phyloP scores from a whole-genome alignment of 2,329 filamentous ascomycete genomes.

The Diplodia scrobiculata region DNA sequence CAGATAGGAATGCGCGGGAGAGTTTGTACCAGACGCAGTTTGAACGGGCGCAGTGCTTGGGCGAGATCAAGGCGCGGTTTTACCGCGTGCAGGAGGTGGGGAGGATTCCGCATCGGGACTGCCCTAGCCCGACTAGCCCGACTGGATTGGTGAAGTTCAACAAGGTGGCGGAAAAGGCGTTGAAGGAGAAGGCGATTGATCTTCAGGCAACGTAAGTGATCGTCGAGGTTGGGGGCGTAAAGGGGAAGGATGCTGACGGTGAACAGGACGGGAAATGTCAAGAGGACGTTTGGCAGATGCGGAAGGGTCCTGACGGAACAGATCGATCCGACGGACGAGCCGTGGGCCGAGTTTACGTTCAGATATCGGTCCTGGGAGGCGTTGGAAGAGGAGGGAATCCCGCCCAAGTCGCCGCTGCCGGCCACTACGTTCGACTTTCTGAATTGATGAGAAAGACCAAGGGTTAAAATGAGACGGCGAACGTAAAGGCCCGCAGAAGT shows the following conservation, averaged over 20 bases:
- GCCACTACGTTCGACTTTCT: constrained; percentile 18
- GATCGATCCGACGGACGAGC: constrained; percentile 20
- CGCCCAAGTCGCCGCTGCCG: constrained; percentile 1
- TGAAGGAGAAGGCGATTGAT: constrained; percentile 5
- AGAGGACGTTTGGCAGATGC: constrained; percentile 18
- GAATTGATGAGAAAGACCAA: neutral
- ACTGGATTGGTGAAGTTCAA: constrained; percentile 18
- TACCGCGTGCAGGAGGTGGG: constrained; percentile 18
- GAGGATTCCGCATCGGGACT: constrained; percentile 8
- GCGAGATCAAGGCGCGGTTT: constrained; percentile 15
- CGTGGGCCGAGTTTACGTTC: constrained; percentile 23
- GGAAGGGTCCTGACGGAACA: constrained; percentile 18
- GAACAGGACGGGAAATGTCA: constrained; percentile 12
- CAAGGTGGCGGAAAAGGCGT: constrained; percentile 9
- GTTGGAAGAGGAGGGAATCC: constrained; percentile 4
- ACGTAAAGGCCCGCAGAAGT: neutral
- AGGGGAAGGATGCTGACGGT: neutral
- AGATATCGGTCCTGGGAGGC: constrained; percentile 13
- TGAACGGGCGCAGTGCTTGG: constrained; percentile 9
- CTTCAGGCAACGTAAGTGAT: constrained; percentile 7
- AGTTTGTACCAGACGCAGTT: constrained; percentile 9
- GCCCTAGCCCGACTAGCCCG: constrained; percentile 11
- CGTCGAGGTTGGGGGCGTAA: neutral
- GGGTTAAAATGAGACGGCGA: neutral
- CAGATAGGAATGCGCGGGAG: constrained; percentile 17